These are phyloP conservation scores for Mucor irregularis DNA, from an alignment of 371 early-diverging fungal species.

Conservation along the genomic window DNA sequence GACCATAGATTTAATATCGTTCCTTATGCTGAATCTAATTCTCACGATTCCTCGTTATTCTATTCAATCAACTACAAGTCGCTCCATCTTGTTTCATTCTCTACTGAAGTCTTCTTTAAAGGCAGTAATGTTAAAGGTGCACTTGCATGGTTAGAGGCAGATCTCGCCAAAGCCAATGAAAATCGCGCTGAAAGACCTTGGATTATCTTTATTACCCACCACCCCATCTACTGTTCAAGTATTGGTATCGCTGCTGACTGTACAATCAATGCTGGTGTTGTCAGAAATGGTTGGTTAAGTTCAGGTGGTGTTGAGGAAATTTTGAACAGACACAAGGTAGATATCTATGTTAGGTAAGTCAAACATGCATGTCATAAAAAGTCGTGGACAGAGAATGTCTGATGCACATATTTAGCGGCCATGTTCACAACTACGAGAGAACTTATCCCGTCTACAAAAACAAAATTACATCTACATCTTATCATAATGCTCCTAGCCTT, in stretches of 20 bases:
- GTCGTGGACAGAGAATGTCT: too few species aligned
- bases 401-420: too few species aligned
- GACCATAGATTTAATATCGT: slow-evolving; percentile 34
- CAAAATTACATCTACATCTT: slow-evolving; percentile 18
- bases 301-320: too few species aligned
- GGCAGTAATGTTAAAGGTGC: slow-evolving; percentile 30
- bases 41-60: slow-evolving; percentile 30
- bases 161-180: slow-evolving; percentile 35
- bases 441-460: slow-evolving; percentile 41
- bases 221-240: slow-evolving; percentile 41
- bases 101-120: slow-evolving; percentile 43
- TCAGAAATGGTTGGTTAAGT: slow-evolving; percentile 41
- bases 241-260: slow-evolving; percentile 27
- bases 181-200: slow-evolving; percentile 40
- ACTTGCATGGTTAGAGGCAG: slow-evolving; percentile 40
- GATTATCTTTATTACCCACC: slow-evolving; percentile 45
- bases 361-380: too few species aligned
- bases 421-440: slow-evolving; percentile 44
- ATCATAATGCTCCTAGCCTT: slow-evolving; percentile 41
- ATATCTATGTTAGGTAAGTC: slow-evolving; percentile 30
- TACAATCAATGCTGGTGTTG: slow-evolving; percentile 17
- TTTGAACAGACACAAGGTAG: slow-evolving; percentile 26
- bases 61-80: slow-evolving; percentile 49
- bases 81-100: slow-evolving; percentile 44
- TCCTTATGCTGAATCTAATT: slow-evolving; percentile 38